phyloP scores from a whole-genome alignment of 1,139 yeast genomes.

The Eremothecium cymbalariae region DNA sequence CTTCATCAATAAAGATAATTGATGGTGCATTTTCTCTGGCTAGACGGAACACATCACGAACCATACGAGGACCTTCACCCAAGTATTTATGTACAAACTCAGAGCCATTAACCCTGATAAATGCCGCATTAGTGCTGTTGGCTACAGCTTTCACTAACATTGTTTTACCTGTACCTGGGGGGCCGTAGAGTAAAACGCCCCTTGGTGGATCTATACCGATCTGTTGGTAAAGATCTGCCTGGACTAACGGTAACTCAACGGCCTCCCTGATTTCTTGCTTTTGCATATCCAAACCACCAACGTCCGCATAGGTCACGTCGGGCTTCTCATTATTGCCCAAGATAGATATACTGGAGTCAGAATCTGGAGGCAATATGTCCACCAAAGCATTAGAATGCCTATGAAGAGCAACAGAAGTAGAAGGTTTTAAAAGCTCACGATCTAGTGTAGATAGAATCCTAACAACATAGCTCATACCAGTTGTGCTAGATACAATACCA shows the following conservation, averaged over 20 bases:
- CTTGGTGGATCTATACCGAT: constrained; percentile 99
- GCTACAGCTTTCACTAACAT: constrained; percentile 99
- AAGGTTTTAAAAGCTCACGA: constrained; percentile 87
- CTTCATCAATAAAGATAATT: constrained; percentile 94
- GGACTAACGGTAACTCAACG: constrained; percentile 92
- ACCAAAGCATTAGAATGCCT: constrained; percentile 97
- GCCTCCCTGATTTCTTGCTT: constrained; percentile 98
- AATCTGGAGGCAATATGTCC: constrained; percentile 96
- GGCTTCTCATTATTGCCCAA: constrained; percentile 93
- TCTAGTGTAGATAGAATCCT: constrained; percentile 90
- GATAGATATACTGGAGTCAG: constrained; percentile 92
- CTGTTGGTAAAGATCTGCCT: constrained; percentile 91
- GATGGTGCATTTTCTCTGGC: constrained; percentile 98
- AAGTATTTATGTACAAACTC: constrained; percentile 96
- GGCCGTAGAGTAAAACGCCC: constrained; percentile 94
- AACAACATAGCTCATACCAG: constrained; percentile 96
- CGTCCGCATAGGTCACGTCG: constrained; percentile 75
- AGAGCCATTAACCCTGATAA: constrained; percentile 94
- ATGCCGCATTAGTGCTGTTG: constrained; percentile 88
- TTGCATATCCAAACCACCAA: constrained; percentile 98
- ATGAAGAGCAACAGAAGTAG: constrained; percentile 93
- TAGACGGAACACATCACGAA: constrained; percentile 91
- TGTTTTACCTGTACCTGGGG: constrained; percentile 99
- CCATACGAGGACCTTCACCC: constrained; percentile 99
- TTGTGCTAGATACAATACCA: constrained; percentile 94